Percentiles rank a stretch among this genome's conserved stretches.
Conservation (phyloP, 257 asterid genomes). For the Ajuga chamaepitys region DNA sequence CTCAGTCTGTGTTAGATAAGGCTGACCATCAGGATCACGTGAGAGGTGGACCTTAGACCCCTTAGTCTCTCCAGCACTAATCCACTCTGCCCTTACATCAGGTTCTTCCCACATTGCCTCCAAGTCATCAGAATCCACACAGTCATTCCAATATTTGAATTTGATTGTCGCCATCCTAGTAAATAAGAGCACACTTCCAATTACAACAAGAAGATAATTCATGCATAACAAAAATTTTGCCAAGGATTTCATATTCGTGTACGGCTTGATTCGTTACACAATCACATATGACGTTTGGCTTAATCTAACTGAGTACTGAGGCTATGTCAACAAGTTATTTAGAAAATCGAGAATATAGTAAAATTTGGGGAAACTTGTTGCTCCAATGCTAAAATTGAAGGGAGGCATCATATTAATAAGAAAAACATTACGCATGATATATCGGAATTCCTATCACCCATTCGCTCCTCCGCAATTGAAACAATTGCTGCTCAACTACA, state of each 20-base stretch:
- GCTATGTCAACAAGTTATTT: background rate
- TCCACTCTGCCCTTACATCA: constrained; percentile 77
- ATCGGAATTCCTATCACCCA: too few species aligned
- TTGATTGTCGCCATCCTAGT: constrained; percentile 48
- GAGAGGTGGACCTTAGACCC: constrained; percentile 85
- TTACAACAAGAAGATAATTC: background rate
- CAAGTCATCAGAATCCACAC: constrained; percentile 72
- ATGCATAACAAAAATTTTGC: background rate
- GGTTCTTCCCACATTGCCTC: constrained; percentile 86
- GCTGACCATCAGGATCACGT: constrained; percentile 94
- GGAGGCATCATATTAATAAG: background rate
- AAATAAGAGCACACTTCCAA: background rate
- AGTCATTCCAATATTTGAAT: constrained; percentile 92
- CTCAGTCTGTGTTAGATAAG: constrained; percentile 86
- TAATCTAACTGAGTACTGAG: constrained; percentile 2
- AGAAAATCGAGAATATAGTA: background rate
- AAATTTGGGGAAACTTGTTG: background rate
- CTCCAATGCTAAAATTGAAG: background rate
- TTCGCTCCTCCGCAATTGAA: background rate
- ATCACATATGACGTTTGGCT: background rate
- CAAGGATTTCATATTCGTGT: background rate
- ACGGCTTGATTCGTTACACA: background rate
- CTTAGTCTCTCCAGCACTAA: constrained; percentile 67
- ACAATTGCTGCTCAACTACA: background rate
- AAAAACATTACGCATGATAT: too few species aligned